These are phyloP conservation scores for Cicer bijugum DNA, from an alignment of 306 rosid species.

Conservation along the genomic window DNA sequence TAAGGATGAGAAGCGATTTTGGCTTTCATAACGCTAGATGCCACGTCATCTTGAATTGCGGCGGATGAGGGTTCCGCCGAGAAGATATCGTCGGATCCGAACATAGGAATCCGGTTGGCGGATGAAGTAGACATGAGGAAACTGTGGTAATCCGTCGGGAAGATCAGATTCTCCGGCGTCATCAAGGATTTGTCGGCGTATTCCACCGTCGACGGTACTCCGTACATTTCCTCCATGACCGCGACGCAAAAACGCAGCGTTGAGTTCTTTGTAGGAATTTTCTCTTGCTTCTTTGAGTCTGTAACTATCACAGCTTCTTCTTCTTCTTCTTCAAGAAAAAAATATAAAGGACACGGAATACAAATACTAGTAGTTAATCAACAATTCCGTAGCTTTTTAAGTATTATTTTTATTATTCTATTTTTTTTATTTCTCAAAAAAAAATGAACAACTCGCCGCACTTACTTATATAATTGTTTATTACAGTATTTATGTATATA, in stretches of 20 bases:
- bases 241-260: constrained; percentile 43
- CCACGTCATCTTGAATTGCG: constrained; percentile 54
- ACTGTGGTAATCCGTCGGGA: constrained; percentile 73
- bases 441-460: constrained; percentile 41
- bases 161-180: constrained; percentile 88
- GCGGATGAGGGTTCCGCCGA: constrained; percentile 54
- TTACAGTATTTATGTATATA: neutral
- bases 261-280: neutral
- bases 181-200: constrained; percentile 70
- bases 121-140: constrained; percentile 49
- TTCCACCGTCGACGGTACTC: constrained; percentile 59
- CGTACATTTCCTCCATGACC: constrained; percentile 87
- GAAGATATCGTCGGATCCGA: constrained; percentile 81
- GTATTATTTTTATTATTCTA: neutral
- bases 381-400: constrained; percentile 13
- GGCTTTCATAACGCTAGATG: constrained; percentile 65
- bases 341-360: constrained; percentile 39
- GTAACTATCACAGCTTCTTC: neutral
- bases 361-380: neutral
- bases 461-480: constrained; percentile 36
- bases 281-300: no score
- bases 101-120: constrained; percentile 63
- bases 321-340: constrained; percentile 34
- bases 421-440: constrained; percentile 16
- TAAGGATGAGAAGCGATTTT: constrained; percentile 85